Percentiles rank a stretch among this genome's conserved stretches.
Evolutionary conservation across 2,329 filamentous ascomycete species (phyloP).

Genomic region (Trichoderma cornu-damae): DNA sequence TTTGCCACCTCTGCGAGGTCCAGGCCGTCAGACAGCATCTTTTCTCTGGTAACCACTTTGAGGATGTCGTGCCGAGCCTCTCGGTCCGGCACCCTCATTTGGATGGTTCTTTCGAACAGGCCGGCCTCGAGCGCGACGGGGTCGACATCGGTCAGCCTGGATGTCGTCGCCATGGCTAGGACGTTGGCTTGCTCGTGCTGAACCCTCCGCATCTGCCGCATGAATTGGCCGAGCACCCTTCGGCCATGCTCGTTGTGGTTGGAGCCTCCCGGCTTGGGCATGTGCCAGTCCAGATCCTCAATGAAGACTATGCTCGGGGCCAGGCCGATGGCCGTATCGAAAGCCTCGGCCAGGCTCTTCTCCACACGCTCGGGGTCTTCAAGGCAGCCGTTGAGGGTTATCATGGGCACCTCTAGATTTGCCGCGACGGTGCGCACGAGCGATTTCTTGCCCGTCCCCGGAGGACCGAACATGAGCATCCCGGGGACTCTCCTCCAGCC

Average conservation of each 20-base stretch:
- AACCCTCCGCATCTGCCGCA: slow-evolving; percentile 81
- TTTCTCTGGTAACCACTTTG: slow-evolving; percentile 62
- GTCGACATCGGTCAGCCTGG: slow-evolving; percentile 80
- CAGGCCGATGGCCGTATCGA: slow-evolving; percentile 75
- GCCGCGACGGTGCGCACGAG: slow-evolving; percentile 70
- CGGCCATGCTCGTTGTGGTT: slow-evolving; percentile 86
- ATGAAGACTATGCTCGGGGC: slow-evolving; percentile 90
- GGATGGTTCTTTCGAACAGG: slow-evolving; percentile 77
- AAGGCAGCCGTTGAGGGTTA: slow-evolving; percentile 45
- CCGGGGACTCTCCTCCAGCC: slow-evolving; percentile 38
- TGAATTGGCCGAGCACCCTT: slow-evolving; percentile 74
- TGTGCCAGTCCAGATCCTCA: slow-evolving; percentile 78
- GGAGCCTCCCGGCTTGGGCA: slow-evolving; percentile 73
- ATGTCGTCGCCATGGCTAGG: slow-evolving; percentile 87
- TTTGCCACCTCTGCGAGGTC: slow-evolving; percentile 72
- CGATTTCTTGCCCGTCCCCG: slow-evolving; percentile 76
- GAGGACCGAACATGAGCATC: slow-evolving; percentile 71
- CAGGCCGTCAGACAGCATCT: slow-evolving; percentile 61
- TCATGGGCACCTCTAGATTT: slow-evolving; percentile 65
- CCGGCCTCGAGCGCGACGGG: slow-evolving; percentile 68
- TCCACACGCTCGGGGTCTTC: slow-evolving; percentile 37
- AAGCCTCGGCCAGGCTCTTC: slow-evolving; percentile 36
- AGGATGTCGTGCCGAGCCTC: slow-evolving; percentile 73
- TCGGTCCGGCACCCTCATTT: slow-evolving; percentile 81
- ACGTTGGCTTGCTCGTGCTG: slow-evolving; percentile 68